Percentiles rank a stretch among this genome's conserved stretches.
These are phyloP conservation scores for Talaromyces sp. DNA, from an alignment of 2,329 filamentous ascomycete species.

Conservation along the genomic window DNA sequence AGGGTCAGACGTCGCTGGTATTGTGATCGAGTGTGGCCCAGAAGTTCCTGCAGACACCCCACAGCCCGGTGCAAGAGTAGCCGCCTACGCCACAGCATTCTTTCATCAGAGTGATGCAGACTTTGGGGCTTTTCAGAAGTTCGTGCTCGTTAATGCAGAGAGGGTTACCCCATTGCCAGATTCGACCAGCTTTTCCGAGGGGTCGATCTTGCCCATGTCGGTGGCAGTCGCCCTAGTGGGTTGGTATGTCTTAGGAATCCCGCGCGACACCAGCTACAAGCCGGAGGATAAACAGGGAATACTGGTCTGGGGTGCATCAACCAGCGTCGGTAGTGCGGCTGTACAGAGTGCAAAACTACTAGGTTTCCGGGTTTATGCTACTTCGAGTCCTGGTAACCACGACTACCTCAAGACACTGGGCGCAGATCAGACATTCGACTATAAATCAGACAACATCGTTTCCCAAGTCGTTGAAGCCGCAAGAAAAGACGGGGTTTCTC, in stretches of 20 bases:
- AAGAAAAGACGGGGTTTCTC: constrained; percentile 16
- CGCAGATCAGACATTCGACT: constrained; percentile 38
- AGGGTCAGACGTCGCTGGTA: constrained; percentile 28
- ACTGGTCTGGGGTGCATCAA: constrained; percentile 41
- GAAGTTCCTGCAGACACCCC: constrained; percentile 15
- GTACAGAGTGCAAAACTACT: constrained; percentile 39
- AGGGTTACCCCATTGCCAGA: constrained; percentile 26
- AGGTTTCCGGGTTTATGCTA: constrained; percentile 37
- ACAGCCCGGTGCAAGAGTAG: constrained; percentile 25
- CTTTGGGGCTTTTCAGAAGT: constrained; percentile 25
- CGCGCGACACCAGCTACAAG: constrained; percentile 17
- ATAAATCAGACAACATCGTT: constrained; percentile 29
- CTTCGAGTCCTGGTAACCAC: constrained; percentile 36
- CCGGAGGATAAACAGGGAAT: constrained; percentile 24
- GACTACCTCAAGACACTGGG: constrained; percentile 34
- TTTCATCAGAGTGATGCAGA: constrained; percentile 21
- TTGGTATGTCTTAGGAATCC: constrained; percentile 22
- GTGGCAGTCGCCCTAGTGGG: constrained; percentile 21
- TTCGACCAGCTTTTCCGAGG: constrained; percentile 21
- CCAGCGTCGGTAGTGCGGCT: constrained; percentile 36
- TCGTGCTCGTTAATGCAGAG: constrained; percentile 27
- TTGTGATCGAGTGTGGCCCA: constrained; percentile 25
- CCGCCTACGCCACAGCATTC: constrained; percentile 25
- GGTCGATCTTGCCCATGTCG: constrained; percentile 23
- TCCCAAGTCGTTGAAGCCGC: constrained; percentile 23